Base-by-base conservation (phyloP, 108 stramenopile genomes). In the Stephanodiscus triporus region DNA sequence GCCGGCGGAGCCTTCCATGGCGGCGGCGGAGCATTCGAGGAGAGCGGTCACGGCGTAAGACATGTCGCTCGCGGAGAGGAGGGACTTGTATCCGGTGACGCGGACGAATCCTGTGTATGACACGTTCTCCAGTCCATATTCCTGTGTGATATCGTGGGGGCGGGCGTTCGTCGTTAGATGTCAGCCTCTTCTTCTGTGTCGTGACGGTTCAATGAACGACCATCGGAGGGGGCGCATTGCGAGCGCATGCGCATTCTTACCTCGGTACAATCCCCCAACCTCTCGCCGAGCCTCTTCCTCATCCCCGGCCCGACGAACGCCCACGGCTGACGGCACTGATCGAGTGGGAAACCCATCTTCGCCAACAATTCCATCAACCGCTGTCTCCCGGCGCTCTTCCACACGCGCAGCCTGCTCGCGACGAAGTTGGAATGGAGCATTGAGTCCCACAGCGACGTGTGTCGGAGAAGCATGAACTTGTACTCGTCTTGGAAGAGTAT, bases 331-430 rank as follows among this genome's bases (percentile, higher is more conserved):
- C 83, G 75, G 75, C 91, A 92, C 66, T 88, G 83, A 26, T 87
- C 83, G 47, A 95, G 60, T 0, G 95, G 91, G 73, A 82, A 89
- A 20, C 95, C 95, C 95, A 95, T 92, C 67, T 88, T 91, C n/a
- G 95, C 95, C 69, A 95, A 64, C 77, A 93, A 59, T 68, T 95
- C 91, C 77, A 88, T 86, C 53, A 92, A 65, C 50, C 74, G 66
- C 45, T 81, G 80, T 72, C 78, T 78, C 24, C 95, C 95, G 26
- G 68, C 63, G 26, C 76, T 69, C 37, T 77, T 91, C 77, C 84
- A 90, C 19, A 93, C 62, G 72, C 89, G 87, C 68, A 93, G 38
- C 60, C 82, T 87, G 19, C 88, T 87, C 30, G 85, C 78, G 19
- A 95, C 75, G 63, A 83, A 90, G 24, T 89, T 84, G 43, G 89